phyloP scores from a whole-genome alignment of 257 asterid species.

The Capsicum chinense region DNA sequence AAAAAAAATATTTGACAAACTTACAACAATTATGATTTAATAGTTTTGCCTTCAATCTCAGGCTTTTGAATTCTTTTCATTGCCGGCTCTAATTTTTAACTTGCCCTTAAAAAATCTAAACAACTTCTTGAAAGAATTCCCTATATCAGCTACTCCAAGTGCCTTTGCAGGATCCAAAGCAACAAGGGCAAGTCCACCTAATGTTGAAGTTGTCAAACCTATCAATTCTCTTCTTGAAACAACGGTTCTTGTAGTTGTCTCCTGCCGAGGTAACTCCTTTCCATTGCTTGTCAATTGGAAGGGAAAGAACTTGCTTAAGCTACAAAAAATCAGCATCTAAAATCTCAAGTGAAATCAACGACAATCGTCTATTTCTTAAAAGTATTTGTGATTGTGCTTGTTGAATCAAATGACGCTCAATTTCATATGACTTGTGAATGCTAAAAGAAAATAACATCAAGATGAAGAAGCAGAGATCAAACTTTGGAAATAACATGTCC shows the following conservation, averaged over 20 bases:
- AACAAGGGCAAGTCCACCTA: conserved; percentile 46
- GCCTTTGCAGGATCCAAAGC: conserved; percentile 56
- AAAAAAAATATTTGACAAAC: no score
- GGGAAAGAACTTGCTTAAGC: conserved; percentile 7
- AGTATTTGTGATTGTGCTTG: not conserved
- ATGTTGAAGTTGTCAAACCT: conserved; percentile 34
- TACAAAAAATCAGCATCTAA: not conserved
- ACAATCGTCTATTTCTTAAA: not conserved
- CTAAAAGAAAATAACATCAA: not conserved
- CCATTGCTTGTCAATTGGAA: conserved; percentile 44
- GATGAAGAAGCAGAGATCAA: not conserved
- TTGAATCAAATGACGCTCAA: not conserved
- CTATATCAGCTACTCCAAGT: conserved; percentile 51
- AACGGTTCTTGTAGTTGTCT: conserved; percentile 26
- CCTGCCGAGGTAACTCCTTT: conserved; percentile 36
- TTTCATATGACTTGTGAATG: not conserved
- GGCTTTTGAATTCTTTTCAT: conserved; percentile 35
- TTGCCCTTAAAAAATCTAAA: conserved; percentile 36
- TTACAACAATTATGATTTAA: no score
- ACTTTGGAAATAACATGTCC: not conserved
- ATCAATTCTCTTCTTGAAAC: not conserved
- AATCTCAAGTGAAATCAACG: not conserved
- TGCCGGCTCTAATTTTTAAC: conserved; percentile 33
- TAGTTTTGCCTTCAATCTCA: no score
- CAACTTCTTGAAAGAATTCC: conserved; percentile 54